phyloP scores from a whole-genome alignment of 1,284 basidiomycete species.

The Coriolopsis trogii region DNA sequence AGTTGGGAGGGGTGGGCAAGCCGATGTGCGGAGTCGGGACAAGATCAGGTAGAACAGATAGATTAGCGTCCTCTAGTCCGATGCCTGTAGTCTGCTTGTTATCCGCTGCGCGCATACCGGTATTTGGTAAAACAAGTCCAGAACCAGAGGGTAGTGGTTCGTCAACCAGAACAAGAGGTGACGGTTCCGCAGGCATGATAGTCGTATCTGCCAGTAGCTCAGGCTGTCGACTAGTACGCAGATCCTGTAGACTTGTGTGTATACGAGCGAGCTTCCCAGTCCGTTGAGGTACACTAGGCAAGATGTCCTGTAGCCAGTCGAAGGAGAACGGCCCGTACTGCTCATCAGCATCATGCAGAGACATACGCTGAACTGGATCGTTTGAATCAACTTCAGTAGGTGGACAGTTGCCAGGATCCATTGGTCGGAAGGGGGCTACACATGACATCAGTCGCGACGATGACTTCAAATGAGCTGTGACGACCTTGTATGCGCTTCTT shows the following conservation, averaged over 20 bases:
- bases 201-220: no score
- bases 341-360: not conserved
- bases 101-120: no score
- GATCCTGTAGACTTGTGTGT: conserved; percentile 1
- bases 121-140: no score
- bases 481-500: conserved; percentile 25
- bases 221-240: not conserved
- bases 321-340: conserved; percentile 7
- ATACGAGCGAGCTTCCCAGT: not conserved
- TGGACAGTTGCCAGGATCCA: no score
- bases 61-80: conserved; percentile 1
- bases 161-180: no score
- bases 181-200: no score
- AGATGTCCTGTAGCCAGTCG: conserved; percentile 9
- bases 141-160: no score
- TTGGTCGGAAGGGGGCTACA: conserved; percentile 4
- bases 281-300: not conserved
- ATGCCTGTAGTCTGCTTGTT: not conserved
- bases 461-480: not conserved
- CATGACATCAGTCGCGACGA: not conserved
- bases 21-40: conserved; percentile 10
- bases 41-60: conserved; percentile 15
- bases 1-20: conserved; percentile 7
- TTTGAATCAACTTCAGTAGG: no score
- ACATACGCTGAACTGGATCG: no score